A percentile compares a stretch with the other conserved stretches of the same genome.
These are phyloP conservation scores for Drechslerella dactyloides DNA, from an alignment of 2,329 filamentous ascomycete genomes.

Conservation along the genomic window DNA sequence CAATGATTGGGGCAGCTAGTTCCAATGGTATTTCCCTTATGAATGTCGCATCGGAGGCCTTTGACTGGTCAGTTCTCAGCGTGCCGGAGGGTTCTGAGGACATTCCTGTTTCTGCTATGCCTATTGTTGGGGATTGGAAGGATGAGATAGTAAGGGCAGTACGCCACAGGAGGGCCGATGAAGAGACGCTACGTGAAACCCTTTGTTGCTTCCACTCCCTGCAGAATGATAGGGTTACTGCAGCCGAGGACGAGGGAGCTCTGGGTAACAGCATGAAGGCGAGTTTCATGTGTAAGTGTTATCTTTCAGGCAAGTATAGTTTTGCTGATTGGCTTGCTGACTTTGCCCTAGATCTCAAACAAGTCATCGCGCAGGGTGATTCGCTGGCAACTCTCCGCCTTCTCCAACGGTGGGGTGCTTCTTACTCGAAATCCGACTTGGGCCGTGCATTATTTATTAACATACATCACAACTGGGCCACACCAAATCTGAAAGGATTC, in stretches of 20 bases:
- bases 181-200: slow-evolving; percentile 23
- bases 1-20: slow-evolving; percentile 30
- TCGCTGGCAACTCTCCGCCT: slow-evolving; percentile 23
- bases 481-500: slow-evolving; percentile 10
- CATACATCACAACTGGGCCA: slow-evolving; percentile 30
- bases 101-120: slow-evolving; percentile 34
- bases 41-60: slow-evolving; percentile 33
- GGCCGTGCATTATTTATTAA: slow-evolving; percentile 37
- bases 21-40: slow-evolving; percentile 23
- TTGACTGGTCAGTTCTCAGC: slow-evolving; percentile 37
- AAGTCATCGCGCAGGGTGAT: slow-evolving; percentile 36
- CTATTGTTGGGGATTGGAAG: slow-evolving; percentile 33
- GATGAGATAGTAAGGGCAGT: slow-evolving; percentile 20
- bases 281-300: slow-evolving; percentile 31
- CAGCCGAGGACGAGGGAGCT: background rate
- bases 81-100: slow-evolving; percentile 36
- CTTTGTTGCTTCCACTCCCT: slow-evolving; percentile 23
- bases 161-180: slow-evolving; percentile 16
- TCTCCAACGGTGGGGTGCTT: slow-evolving; percentile 29
- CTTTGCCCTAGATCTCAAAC: slow-evolving; percentile 26
- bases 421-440: slow-evolving; percentile 36
- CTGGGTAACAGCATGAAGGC: slow-evolving; percentile 2
- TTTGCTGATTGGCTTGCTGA: slow-evolving; percentile 3
- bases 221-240: slow-evolving; percentile 23
- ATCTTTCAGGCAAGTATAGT: background rate